Conservation (phyloP, 2,329 filamentous ascomycete species). For the Zymoseptoria tritici region DNA sequence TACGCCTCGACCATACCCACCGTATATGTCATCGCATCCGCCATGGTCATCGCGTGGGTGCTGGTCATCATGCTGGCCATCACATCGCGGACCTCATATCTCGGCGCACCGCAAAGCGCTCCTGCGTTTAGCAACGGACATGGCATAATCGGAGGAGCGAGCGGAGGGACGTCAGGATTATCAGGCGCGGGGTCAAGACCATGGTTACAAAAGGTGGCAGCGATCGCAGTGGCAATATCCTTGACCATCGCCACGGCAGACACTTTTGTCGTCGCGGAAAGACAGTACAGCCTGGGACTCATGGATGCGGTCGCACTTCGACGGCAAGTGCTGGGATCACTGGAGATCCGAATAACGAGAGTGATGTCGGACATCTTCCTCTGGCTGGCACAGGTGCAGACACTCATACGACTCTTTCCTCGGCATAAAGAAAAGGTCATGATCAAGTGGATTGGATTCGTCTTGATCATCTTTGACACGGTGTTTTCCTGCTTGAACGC, state of each 20-base stretch:
- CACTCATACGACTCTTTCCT: constrained; percentile 87
- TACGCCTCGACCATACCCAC: constrained; percentile 90
- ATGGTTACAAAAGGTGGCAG: constrained; percentile 73
- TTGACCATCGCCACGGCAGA: constrained; percentile 89
- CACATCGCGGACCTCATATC: constrained; percentile 86
- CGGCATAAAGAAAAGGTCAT: constrained; percentile 95
- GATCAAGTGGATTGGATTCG: constrained; percentile 98
- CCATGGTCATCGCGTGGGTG: constrained; percentile 84
- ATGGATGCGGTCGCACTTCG: constrained; percentile 74
- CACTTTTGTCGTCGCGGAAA: constrained; percentile 75
- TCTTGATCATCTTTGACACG: constrained; percentile 81
- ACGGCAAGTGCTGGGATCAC: constrained; percentile 69
- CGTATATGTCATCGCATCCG: constrained; percentile 84
- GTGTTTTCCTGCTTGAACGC: constrained; percentile 89
- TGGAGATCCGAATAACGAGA: constrained; percentile 81
- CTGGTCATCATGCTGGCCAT: constrained; percentile 91
- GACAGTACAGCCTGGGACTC: constrained; percentile 70
- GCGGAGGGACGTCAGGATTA: constrained; percentile 53
- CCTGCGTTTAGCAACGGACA: constrained; percentile 52
- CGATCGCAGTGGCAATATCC: constrained; percentile 63
- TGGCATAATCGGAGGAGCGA: constrained; percentile 77
- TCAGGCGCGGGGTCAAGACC: constrained; percentile 85
- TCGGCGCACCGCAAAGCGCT: constrained; percentile 59
- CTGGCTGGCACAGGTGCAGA: constrained; percentile 96
- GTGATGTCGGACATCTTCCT: constrained; percentile 94